Evolutionary conservation across 2,329 filamentous ascomycete species (phyloP).

Genomic region (Monilinia fructigena): DNA sequence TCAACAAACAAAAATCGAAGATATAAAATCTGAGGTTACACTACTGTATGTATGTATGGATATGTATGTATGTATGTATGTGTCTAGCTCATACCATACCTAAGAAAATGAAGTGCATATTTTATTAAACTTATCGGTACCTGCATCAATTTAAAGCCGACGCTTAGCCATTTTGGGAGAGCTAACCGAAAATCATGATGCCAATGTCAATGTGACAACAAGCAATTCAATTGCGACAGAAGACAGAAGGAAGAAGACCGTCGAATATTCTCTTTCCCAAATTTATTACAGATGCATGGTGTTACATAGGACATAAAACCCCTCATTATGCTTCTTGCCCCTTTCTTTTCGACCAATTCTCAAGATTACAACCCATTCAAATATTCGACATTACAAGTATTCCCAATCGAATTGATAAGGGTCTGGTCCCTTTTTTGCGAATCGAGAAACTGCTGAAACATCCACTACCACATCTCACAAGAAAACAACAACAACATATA

Average conservation of each 20-base stretch:
- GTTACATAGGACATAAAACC: conserved; percentile 14
- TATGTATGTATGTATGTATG: no score
- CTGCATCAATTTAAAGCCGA: conserved; percentile 22
- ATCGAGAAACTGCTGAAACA: conserved; percentile 22
- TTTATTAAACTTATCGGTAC: conserved; percentile 24
- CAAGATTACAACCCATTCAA: conserved; percentile 10
- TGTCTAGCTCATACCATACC: no score
- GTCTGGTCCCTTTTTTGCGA: conserved; percentile 24
- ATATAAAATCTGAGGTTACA: neutral
- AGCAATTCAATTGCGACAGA: conserved; percentile 2
- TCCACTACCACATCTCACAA: conserved; percentile 17
- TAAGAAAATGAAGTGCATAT: conserved; percentile 5
- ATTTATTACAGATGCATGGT: conserved; percentile 13
- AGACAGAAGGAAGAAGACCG: neutral
- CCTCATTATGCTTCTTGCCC: conserved; percentile 19
- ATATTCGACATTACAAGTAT: conserved; percentile 16
- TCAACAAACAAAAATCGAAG: neutral
- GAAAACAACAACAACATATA: conserved; percentile 15
- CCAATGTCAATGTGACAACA: conserved; percentile 22
- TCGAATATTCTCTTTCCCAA: conserved; percentile 14
- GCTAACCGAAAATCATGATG: conserved; percentile 19
- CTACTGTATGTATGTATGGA: neutral
- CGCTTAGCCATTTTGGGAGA: conserved; percentile 18
- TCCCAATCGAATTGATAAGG: conserved; percentile 18
- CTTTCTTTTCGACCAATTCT: conserved; percentile 12